Base-by-base conservation (phyloP, 331 rosid genomes). In the Malus hybrid region DNA sequence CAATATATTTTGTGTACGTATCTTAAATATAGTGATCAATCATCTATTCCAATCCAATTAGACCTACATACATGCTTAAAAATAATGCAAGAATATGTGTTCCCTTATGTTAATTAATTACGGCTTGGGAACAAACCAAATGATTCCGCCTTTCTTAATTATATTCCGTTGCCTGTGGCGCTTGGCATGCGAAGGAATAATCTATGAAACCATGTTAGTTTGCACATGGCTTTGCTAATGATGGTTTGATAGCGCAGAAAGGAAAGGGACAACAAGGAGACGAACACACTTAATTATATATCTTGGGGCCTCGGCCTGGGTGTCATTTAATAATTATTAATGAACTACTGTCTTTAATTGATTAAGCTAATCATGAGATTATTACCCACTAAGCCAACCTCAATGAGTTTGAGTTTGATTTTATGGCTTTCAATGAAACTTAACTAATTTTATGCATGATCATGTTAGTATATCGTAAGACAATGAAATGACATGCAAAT, bases 151-250 rank as follows among this genome's bases (percentile, higher is more conserved):
- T 62, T 28, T 84, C 68, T 69, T 36, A 48, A 31, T 31, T 65
- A 80, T 78, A 74, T 83, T 73, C 77, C 85, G 80, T 65, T 76
- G 80, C 82, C 85, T 73, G 56, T 74, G 87, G 78, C 87, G 82
- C 79, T 77, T 65, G 83, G 77, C 56, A 54, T 74, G 78, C 84
- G 72, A 81, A 79, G 82, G 55, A 82, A 82, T 78, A 67, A 76
- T 73, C 73, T 62, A 60, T 55, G 71, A 78, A 33, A 82, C 78
- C 80, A 46, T 65, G 65, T 71, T 52, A 65, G 71, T 54, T 46
- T 69, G 82, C 93, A 88, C 93, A 90, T 85, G 93, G 79, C 63
- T 80, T 50, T 52, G 31, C 18, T 69, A 52, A 29, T 67, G 20
- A 36, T 18, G n/a, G 48, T 65, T 18, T 33, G 46, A 32, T 65